A percentile compares a stretch with the other conserved stretches of the same genome.
phyloP scores from a whole-genome alignment of 495 filamentous ascomycete species.

The Neurospora pannonica region DNA sequence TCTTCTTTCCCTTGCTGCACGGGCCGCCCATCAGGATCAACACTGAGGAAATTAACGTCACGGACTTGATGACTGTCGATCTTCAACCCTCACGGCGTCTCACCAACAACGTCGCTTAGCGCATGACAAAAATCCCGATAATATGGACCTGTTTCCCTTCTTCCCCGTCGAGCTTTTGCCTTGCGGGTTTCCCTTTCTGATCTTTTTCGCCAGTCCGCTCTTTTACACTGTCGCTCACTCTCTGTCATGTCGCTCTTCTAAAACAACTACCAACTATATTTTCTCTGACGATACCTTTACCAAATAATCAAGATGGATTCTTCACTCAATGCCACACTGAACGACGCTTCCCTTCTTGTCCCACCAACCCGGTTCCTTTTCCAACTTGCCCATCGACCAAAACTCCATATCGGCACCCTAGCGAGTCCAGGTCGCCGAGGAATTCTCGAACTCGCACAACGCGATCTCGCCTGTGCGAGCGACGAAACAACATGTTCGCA shows the following conservation, averaged over 20 bases:
- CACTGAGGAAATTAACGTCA: neutral
- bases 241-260: neutral
- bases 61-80: neutral
- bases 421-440: neutral
- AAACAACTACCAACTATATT: neutral
- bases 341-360: neutral
- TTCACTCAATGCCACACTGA: neutral
- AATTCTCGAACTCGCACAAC: neutral
- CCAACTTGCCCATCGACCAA: slow-evolving; percentile 2
- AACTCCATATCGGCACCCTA: slow-evolving; percentile 1
- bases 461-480: slow-evolving; percentile 1
- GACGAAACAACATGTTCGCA: slow-evolving; percentile 12
- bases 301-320: neutral
- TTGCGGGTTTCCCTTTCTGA: neutral
- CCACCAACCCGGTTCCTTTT: slow-evolving; percentile 5
- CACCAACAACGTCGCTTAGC: neutral
- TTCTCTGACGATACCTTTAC: neutral
- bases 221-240: neutral
- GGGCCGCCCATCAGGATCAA: neutral
- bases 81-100: neutral
- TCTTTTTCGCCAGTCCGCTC: neutral
- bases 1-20: neutral
- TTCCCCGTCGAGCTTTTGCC: neutral
- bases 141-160: neutral
- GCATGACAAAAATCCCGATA: neutral